phyloP scores from a whole-genome alignment of 805 yeast genomes.

The Isabelozyma gotoi region DNA sequence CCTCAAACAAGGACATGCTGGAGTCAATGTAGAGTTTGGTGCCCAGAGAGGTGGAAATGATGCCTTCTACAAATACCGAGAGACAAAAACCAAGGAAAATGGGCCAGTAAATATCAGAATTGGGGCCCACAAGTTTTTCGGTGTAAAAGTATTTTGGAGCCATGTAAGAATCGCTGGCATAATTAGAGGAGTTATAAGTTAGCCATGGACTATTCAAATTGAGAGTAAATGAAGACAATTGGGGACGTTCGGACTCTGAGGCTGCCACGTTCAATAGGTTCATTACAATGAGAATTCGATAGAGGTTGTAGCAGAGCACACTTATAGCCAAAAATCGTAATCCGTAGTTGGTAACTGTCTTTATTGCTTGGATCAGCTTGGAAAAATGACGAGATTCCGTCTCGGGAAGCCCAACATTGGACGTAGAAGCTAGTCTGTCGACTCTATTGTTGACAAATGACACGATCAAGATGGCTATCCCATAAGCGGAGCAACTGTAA shows the following conservation, averaged over 20 bases:
- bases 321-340: constrained; percentile 28
- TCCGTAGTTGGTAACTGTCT: constrained; percentile 17
- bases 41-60: constrained; percentile 58
- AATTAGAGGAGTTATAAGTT: neutral
- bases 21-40: constrained; percentile 57
- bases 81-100: constrained; percentile 57
- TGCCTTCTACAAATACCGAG: constrained; percentile 66
- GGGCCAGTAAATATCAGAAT: constrained; percentile 56
- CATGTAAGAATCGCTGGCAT: constrained; percentile 26
- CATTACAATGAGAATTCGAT: constrained; percentile 30
- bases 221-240: neutral
- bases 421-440: constrained; percentile 36
- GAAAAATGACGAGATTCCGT: neutral
- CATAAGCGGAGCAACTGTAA: constrained; percentile 40
- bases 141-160: constrained; percentile 15
- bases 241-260: no score
- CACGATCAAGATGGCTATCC: constrained; percentile 36
- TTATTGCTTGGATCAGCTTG: constrained; percentile 15
- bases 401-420: constrained; percentile 9
- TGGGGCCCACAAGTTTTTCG: constrained; percentile 47
- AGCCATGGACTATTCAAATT: neutral
- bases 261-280: constrained; percentile 14
- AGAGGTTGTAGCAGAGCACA: constrained; percentile 22
- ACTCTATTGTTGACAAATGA: constrained; percentile 40
- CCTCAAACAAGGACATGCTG: constrained; percentile 73